A percentile compares a stretch with the other conserved stretches of the same genome.
phyloP scores from a whole-genome alignment of 495 filamentous ascomycete genomes.

The Xylaria longipes region DNA sequence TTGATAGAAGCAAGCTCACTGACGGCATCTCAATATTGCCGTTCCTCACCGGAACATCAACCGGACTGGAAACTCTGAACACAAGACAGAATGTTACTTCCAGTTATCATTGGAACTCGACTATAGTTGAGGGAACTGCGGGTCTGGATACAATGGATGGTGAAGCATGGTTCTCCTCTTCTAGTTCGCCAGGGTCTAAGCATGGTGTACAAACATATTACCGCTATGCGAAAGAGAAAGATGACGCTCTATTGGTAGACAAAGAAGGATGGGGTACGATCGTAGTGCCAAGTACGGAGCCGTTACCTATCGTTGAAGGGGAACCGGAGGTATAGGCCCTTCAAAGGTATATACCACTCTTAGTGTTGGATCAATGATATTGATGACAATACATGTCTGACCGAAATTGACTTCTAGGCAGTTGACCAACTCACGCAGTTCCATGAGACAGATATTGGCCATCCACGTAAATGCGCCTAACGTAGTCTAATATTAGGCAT shows the following conservation, averaged over 20 bases:
- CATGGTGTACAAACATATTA: conserved; percentile 25
- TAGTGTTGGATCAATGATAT: not conserved
- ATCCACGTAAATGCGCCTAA: not conserved
- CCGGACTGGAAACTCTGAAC: conserved; percentile 20
- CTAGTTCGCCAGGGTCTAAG: conserved; percentile 12
- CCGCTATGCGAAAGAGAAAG: conserved; percentile 35
- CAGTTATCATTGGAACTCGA: conserved; percentile 37
- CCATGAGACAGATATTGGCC: not conserved
- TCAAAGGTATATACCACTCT: not conserved
- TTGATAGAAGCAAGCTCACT: conserved; percentile 34
- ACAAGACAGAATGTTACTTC: conserved; percentile 40
- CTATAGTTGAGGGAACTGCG: conserved; percentile 34
- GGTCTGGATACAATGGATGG: conserved; percentile 37
- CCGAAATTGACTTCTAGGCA: not conserved
- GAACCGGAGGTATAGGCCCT: conserved; percentile 25
- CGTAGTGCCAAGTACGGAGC: conserved; percentile 29
- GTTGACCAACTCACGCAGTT: not conserved
- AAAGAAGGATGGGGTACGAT: conserved; percentile 28
- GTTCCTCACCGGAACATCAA: conserved; percentile 31
- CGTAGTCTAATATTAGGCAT: not conserved
- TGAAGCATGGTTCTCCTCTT: conserved; percentile 37
- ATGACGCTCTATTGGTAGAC: conserved; percentile 31
- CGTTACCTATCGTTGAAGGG: conserved; percentile 31
- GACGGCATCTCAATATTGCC: conserved; percentile 32
- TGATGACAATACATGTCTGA: not conserved